phyloP scores from a whole-genome alignment of 75 land plant genomes.

The Ceratopteris richardii region DNA sequence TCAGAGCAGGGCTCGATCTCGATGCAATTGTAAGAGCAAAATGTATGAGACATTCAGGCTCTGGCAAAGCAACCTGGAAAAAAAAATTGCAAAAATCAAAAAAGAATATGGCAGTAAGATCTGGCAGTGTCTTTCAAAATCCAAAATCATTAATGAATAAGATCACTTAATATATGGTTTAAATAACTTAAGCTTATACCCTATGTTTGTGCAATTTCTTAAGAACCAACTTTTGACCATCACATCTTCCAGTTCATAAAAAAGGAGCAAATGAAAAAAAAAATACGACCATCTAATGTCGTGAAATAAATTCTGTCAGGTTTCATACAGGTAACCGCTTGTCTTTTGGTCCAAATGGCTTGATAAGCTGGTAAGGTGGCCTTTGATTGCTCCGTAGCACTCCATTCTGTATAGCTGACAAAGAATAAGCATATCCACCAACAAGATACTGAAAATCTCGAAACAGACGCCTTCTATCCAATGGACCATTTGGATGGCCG shows the following conservation, averaged over 20 bases:
- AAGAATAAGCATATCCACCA: conserved; percentile 71
- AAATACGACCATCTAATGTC: no score
- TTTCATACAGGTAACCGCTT: conserved; percentile 38
- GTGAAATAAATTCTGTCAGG: not conserved
- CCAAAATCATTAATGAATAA: no score
- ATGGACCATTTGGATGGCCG: conserved; percentile 51
- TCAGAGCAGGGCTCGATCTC: conserved; percentile 61
- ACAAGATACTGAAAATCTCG: conserved; percentile 75
- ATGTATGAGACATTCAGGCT: conserved; percentile 61
- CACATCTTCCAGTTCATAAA: no score
- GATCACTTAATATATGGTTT: no score
- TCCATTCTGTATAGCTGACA: conserved; percentile 78
- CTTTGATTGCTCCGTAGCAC: conserved; percentile 66
- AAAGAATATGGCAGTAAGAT: no score
- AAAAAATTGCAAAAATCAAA: no score
- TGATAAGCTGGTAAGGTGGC: conserved; percentile 65
- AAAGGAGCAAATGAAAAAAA: no score
- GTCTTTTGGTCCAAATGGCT: conserved; percentile 67
- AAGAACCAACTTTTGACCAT: no score
- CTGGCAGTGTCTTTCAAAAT: no score
- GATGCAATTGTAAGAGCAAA: conserved; percentile 60
- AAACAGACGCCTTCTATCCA: conserved; percentile 56
- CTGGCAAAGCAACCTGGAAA: conserved; percentile 61
- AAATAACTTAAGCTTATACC: no score
- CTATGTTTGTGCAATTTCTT: no score